phyloP scores from a whole-genome alignment of 345 rosid genomes.

The Psidium guajava region DNA sequence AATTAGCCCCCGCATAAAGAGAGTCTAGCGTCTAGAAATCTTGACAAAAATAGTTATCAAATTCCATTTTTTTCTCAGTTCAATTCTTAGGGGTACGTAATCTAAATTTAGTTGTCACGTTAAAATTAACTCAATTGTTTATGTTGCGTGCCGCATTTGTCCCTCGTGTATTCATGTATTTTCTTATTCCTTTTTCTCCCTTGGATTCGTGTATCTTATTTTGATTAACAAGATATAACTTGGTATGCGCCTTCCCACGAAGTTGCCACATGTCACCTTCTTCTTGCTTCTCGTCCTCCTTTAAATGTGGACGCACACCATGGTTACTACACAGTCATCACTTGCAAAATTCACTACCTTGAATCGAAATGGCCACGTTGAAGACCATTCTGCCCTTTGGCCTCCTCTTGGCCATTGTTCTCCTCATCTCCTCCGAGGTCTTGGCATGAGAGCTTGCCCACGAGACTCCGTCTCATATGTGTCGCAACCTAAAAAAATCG shows the following conservation, averaged over 20 bases:
- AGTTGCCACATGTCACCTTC: too few species aligned
- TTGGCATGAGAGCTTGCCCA: constrained; percentile 14
- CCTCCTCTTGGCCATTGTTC: constrained; percentile 1
- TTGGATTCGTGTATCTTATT: too few species aligned
- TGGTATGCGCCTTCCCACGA: too few species aligned
- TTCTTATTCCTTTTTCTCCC: too few species aligned
- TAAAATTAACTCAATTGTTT: neutral
- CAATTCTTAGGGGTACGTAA: neutral
- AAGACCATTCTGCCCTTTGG: neutral
- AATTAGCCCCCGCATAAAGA: neutral
- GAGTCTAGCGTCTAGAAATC: neutral
- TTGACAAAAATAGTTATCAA: neutral
- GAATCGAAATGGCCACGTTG: neutral
- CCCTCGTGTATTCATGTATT: too few species aligned
- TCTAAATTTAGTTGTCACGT: too few species aligned
- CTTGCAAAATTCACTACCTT: too few species aligned
- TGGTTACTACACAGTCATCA: too few species aligned
- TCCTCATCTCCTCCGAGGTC: constrained; percentile 8
- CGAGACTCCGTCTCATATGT: neutral
- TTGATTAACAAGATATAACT: too few species aligned
- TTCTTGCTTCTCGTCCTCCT: too few species aligned
- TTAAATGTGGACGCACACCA: too few species aligned
- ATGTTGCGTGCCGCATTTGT: neutral
- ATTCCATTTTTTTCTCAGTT: neutral
- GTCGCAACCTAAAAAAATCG: too few species aligned